phyloP scores from a whole-genome alignment of 352 stramenopile genomes.

The Pythium vanterpoolii region DNA sequence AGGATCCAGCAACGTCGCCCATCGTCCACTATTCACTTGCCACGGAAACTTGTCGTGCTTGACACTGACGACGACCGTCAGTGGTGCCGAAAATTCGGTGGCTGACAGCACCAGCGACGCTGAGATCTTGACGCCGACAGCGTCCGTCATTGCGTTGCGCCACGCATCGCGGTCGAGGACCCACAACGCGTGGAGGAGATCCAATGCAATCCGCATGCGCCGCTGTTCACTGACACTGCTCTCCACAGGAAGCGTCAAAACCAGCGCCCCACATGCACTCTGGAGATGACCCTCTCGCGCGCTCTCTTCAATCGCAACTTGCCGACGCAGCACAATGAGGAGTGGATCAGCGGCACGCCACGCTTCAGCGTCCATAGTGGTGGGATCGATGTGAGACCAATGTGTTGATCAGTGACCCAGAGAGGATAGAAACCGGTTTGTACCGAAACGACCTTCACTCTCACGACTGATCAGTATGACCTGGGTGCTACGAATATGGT shows the following conservation, averaged over 20 bases:
- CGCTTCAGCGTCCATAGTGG: background rate
- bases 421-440: too few species aligned
- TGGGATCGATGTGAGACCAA: too few species aligned
- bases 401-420: too few species aligned
- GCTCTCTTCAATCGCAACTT: background rate
- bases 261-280: slow-evolving; percentile 7
- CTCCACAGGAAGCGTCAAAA: slow-evolving; percentile 11
- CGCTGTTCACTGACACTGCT: background rate
- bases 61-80: slow-evolving; percentile 10
- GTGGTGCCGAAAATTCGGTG: background rate
- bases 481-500: too few species aligned
- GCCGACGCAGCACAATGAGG: background rate
- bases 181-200: slow-evolving; percentile 18
- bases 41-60: slow-evolving; percentile 20
- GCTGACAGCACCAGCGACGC: background rate
- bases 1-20: slow-evolving; percentile 3
- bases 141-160: background rate
- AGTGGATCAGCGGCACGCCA: slow-evolving; percentile 8
- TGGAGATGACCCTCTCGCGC: slow-evolving; percentile 7
- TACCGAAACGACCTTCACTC: too few species aligned
- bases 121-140: background rate
- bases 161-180: slow-evolving; percentile 5
- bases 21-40: slow-evolving; percentile 8
- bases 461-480: too few species aligned
- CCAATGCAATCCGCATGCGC: background rate